A percentile compares a stretch with the other conserved stretches of the same genome.
Evolutionary conservation across 306 rosid species (phyloP).

Genomic region (Senna siamea): DNA sequence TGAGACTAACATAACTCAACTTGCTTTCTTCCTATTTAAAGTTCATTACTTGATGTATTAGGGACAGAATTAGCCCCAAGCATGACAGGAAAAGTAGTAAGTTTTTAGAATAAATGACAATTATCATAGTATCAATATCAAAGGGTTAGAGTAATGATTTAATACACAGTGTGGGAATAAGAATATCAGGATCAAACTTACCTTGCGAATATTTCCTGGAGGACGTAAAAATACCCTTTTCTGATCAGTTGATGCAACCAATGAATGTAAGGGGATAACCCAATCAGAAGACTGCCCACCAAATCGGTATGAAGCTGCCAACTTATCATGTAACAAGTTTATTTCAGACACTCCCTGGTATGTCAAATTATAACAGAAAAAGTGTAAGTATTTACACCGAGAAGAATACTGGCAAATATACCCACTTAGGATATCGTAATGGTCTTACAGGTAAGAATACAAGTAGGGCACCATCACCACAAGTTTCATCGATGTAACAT

Average conservation of each 20-base stretch:
- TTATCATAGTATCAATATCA: background rate
- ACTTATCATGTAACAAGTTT: slow-evolving; percentile 67
- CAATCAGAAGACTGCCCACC: slow-evolving; percentile 92
- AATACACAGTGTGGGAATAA: slow-evolving; percentile 21
- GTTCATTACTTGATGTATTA: background rate
- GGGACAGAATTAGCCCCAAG: background rate
- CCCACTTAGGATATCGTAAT: slow-evolving; percentile 32
- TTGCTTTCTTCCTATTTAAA: background rate
- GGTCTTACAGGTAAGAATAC: slow-evolving; percentile 89
- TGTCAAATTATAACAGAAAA: slow-evolving; percentile 31
- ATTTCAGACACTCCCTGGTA: slow-evolving; percentile 86
- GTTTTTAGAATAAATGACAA: background rate
- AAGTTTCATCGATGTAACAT: slow-evolving; percentile 78
- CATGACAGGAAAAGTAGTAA: background rate
- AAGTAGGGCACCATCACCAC: slow-evolving; percentile 82
- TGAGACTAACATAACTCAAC: background rate
- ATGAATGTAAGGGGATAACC: slow-evolving; percentile 91
- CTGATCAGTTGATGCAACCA: slow-evolving; percentile 76
- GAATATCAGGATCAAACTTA: slow-evolving; percentile 39
- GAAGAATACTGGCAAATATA: slow-evolving; percentile 18
- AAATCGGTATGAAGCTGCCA: slow-evolving; percentile 80
- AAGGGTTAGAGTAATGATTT: slow-evolving; percentile 14
- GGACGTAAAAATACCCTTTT: slow-evolving; percentile 84
- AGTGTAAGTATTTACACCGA: slow-evolving; percentile 2
- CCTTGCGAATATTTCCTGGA: slow-evolving; percentile 83